Percentiles rank a stretch among this genome's conserved stretches.
These are phyloP conservation scores for Bipolaris sorokiniana DNA, from an alignment of 2,329 filamentous ascomycete genomes.

Conservation along the genomic window DNA sequence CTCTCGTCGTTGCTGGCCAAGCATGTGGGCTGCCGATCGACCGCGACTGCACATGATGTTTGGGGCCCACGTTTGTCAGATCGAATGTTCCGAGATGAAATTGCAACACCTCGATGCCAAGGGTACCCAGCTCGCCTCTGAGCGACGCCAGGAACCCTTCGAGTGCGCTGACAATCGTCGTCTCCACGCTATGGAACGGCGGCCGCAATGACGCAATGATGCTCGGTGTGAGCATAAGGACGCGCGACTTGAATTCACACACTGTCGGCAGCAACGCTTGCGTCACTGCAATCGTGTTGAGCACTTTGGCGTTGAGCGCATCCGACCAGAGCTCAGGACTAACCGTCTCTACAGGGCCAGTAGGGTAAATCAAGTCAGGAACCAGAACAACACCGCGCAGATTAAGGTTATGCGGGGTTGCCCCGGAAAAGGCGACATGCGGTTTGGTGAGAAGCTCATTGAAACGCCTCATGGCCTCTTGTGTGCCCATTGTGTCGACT, in stretches of 20 bases:
- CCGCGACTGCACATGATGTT: constrained; percentile 48
- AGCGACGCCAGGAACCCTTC: constrained; percentile 83
- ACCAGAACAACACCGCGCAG: constrained; percentile 84
- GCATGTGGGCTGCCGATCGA: constrained; percentile 44
- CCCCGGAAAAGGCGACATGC: constrained; percentile 76
- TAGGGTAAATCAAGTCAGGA: constrained; percentile 77
- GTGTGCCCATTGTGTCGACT: constrained; percentile 73
- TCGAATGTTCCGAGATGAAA: constrained; percentile 93
- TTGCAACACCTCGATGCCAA: constrained; percentile 81
- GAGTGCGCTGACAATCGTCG: constrained; percentile 83
- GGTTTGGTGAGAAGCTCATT: constrained; percentile 73
- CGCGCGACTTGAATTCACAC: constrained; percentile 64
- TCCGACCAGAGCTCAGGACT: constrained; percentile 85
- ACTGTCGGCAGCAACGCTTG: constrained; percentile 76
- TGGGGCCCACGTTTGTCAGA: constrained; percentile 66
- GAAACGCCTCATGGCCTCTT: constrained; percentile 73
- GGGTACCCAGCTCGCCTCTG: constrained; percentile 75
- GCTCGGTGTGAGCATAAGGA: constrained; percentile 78
- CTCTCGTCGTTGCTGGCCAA: constrained; percentile 46
- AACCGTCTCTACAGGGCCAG: constrained; percentile 83
- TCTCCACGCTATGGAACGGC: constrained; percentile 84
- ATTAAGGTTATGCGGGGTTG: constrained; percentile 75
- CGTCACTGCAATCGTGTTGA: constrained; percentile 86
- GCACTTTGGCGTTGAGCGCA: constrained; percentile 87
- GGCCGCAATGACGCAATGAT: constrained; percentile 81